phyloP scores from a whole-genome alignment of 2,329 filamentous ascomycete species.

The Trichoderma atroviride region DNA sequence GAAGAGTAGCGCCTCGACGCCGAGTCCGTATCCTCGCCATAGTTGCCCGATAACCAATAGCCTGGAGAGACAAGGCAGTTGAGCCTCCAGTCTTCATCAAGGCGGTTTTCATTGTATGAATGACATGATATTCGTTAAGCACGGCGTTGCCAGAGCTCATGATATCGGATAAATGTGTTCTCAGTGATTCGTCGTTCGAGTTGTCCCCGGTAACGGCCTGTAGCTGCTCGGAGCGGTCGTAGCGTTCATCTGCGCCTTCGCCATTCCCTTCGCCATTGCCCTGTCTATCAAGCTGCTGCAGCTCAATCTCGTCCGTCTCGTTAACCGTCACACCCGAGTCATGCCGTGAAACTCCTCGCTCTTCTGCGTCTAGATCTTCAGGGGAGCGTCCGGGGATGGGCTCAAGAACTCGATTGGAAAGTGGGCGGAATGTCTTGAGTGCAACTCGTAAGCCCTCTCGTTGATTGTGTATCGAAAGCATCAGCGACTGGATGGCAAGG shows the following conservation, averaged over 20 bases:
- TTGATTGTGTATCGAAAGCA: slow-evolving; percentile 65
- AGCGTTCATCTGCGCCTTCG: slow-evolving; percentile 32
- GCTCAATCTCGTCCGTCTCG: slow-evolving; percentile 50
- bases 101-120: slow-evolving; percentile 53
- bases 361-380: slow-evolving; percentile 60
- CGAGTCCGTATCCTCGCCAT: slow-evolving; percentile 55
- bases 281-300: slow-evolving; percentile 42
- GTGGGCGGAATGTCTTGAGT: slow-evolving; percentile 45
- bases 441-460: slow-evolving; percentile 58
- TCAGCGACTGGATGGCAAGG: slow-evolving; percentile 61
- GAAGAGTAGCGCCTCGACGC: slow-evolving; percentile 42
- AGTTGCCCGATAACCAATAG: slow-evolving; percentile 57
- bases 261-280: slow-evolving; percentile 33
- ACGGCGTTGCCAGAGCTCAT: slow-evolving; percentile 59
- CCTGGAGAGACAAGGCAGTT: slow-evolving; percentile 55
- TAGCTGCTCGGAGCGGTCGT: slow-evolving; percentile 23
- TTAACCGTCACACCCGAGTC: slow-evolving; percentile 41
- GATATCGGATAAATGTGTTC: slow-evolving; percentile 49
- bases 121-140: slow-evolving; percentile 56
- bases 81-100: slow-evolving; percentile 51
- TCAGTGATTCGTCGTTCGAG: slow-evolving; percentile 37
- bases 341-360: slow-evolving; percentile 53
- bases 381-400: slow-evolving; percentile 36
- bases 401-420: slow-evolving; percentile 38
- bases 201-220: slow-evolving; percentile 37